These are phyloP conservation scores for Blumeria graminis DNA, from an alignment of 2,329 filamentous ascomycete species.

Conservation along the genomic window DNA sequence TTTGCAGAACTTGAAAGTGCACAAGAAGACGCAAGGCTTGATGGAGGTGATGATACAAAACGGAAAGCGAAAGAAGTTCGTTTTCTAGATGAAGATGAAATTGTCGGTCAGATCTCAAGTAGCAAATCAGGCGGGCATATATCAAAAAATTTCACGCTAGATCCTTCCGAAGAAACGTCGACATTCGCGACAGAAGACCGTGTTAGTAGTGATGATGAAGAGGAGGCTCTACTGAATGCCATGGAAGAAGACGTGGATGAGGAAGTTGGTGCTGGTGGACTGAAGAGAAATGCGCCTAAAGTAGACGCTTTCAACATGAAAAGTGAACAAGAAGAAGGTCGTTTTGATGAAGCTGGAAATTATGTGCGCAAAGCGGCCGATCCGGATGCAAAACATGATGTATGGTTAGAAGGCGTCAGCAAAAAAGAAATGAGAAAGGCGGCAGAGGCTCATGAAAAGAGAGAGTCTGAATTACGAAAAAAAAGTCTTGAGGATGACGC, in stretches of 20 bases:
- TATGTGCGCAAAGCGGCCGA: constrained; percentile 75
- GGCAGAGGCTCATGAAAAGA: constrained; percentile 63
- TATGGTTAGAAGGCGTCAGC: constrained; percentile 75
- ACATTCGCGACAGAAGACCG: constrained; percentile 17
- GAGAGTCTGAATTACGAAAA: constrained; percentile 51
- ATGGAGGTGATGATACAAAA: constrained; percentile 17
- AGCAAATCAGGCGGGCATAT: constrained; percentile 53
- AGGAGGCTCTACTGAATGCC: constrained; percentile 50
- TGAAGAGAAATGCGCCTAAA: constrained; percentile 82
- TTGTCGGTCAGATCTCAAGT: constrained; percentile 52
- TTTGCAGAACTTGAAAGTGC: constrained; percentile 49
- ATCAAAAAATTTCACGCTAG: constrained; percentile 33
- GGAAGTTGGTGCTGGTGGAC: constrained; percentile 70
- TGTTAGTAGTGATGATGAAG: constrained; percentile 34
- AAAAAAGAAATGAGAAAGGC: constrained; percentile 86
- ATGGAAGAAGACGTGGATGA: constrained; percentile 60
- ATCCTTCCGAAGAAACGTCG: constrained; percentile 23
- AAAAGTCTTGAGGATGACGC: constrained; percentile 52
- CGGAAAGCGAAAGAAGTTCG: constrained; percentile 36
- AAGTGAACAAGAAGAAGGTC: constrained; percentile 71
- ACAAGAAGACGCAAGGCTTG: constrained; percentile 26
- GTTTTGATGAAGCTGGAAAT: constrained; percentile 78
- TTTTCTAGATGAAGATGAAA: constrained; percentile 34
- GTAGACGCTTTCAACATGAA: constrained; percentile 93
- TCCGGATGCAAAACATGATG: constrained; percentile 73